phyloP scores from a whole-genome alignment of 2,329 filamentous ascomycete genomes.

The Diaporthe citri region DNA sequence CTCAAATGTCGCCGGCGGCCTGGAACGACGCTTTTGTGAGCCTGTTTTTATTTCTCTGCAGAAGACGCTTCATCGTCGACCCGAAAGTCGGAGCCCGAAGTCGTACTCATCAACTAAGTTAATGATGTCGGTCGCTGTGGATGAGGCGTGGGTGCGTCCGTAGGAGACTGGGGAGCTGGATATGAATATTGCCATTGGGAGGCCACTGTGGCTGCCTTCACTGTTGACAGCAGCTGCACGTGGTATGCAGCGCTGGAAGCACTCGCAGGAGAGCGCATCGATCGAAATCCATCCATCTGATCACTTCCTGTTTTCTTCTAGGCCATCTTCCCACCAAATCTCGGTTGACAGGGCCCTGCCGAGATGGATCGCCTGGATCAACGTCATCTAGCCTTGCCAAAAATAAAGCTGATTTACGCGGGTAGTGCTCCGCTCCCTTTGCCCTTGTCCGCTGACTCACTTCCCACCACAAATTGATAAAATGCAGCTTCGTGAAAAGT shows the following conservation, averaged over 20 bases:
- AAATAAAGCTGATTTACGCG: slow-evolving; percentile 33
- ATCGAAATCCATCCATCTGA: slow-evolving; percentile 17
- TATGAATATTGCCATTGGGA: not conserved
- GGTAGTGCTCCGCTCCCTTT: slow-evolving; percentile 10
- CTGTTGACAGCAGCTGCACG: slow-evolving; percentile 16
- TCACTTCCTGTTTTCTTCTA: slow-evolving; percentile 11
- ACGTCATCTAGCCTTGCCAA: slow-evolving; percentile 27
- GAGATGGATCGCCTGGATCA: slow-evolving; percentile 36
- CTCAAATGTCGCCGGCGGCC: not conserved
- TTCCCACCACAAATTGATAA: not conserved
- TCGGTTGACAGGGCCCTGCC: slow-evolving; percentile 32
- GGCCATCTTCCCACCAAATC: slow-evolving; percentile 24
- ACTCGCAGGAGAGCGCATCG: slow-evolving; percentile 7
- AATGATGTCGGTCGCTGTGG: not conserved
- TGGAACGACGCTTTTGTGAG: not conserved
- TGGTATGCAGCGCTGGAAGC: slow-evolving; percentile 14
- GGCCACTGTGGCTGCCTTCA: not conserved
- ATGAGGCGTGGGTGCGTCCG: not conserved
- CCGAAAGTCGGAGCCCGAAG: not conserved
- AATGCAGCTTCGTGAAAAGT: not conserved
- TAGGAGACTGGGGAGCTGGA: not conserved
- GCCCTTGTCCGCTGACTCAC: slow-evolving; percentile 26
- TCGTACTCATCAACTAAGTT: not conserved
- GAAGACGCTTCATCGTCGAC: not conserved
- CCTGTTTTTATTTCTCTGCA: not conserved